A percentile compares a stretch with the other conserved stretches of the same genome.
Evolutionary conservation across 2,329 filamentous ascomycete genomes (phyloP).

Genomic region (Microsporum ferrugineum): DNA sequence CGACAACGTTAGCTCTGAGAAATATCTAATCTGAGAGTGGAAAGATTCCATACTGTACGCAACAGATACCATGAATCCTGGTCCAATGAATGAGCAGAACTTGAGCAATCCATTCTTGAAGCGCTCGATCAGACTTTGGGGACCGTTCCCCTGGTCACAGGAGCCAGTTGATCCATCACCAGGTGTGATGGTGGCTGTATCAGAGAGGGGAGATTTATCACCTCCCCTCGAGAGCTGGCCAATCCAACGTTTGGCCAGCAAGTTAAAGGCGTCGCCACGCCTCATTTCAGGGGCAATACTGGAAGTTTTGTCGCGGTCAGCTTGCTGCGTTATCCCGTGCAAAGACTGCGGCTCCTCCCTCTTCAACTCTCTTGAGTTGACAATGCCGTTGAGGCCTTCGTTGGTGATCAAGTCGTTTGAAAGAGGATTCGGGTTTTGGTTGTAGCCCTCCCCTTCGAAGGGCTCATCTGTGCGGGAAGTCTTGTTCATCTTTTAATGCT

Average conservation of each 20-base stretch:
- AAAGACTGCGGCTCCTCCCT: constrained; percentile 26
- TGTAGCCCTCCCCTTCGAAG: constrained; percentile 43
- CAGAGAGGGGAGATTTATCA: not conserved
- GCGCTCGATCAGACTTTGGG: constrained; percentile 8
- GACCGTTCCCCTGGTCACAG: not conserved
- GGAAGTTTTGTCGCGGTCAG: not conserved
- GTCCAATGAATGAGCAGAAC: constrained; percentile 36
- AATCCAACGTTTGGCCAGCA: not conserved
- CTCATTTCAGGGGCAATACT: not conserved
- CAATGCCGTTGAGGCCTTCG: constrained; percentile 50
- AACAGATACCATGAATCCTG: constrained; percentile 39
- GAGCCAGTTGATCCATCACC: not conserved
- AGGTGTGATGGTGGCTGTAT: not conserved
- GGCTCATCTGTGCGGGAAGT: constrained; percentile 51
- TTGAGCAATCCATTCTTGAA: constrained; percentile 24
- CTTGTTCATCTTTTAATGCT: constrained; percentile 40
- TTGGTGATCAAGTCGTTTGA: constrained; percentile 51
- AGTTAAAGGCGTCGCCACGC: not conserved
- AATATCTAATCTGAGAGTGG: not conserved
- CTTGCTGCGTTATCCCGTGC: not conserved
- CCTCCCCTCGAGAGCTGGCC: not conserved
- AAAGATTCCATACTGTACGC: constrained; percentile 22
- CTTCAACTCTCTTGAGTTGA: constrained; percentile 45
- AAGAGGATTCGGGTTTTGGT: constrained; percentile 50
- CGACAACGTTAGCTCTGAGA: constrained; percentile 23